Evolutionary conservation across 163 green algal species (phyloP).

Genomic region (Chlamydomonas reinhardtii): DNA sequence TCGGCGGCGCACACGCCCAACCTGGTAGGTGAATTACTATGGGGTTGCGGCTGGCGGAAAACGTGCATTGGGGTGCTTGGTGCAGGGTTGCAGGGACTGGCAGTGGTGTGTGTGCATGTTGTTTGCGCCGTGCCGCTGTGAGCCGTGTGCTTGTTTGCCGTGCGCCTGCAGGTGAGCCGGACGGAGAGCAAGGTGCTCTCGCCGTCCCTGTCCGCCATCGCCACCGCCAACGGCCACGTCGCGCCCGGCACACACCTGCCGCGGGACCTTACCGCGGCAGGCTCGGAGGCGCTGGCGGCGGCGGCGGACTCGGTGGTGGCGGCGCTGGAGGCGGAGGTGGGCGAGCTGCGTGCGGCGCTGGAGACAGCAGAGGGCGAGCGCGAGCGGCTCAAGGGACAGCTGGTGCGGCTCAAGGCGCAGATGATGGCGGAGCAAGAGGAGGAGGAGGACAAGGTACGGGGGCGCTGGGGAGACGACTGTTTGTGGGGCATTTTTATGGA

Average conservation of each 20-base stretch:
- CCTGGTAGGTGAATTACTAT: neutral
- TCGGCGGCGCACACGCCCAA: neutral
- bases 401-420: conserved; percentile 80
- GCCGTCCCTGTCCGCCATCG: neutral
- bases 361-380: conserved; percentile 53
- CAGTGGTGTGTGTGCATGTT: too few species aligned
- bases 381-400: conserved; percentile 55
- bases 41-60: neutral
- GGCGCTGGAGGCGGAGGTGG: neutral
- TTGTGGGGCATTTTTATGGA: too few species aligned
- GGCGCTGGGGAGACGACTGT: too few species aligned
- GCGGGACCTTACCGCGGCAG: neutral
- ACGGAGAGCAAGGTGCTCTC: conserved; percentile 14
- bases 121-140: too few species aligned
- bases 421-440: conserved; percentile 85
- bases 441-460: conserved; percentile 64
- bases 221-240: neutral
- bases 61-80: too few species aligned
- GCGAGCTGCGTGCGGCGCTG: conserved; percentile 25
- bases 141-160: neutral
- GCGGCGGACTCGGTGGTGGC: neutral
- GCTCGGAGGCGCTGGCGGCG: neutral
- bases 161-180: neutral
- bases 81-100: too few species aligned
- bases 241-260: too few species aligned